Evolutionary conservation across 768 basidiomycete genomes (phyloP).

Genomic region (Rhodocollybia butyracea): DNA sequence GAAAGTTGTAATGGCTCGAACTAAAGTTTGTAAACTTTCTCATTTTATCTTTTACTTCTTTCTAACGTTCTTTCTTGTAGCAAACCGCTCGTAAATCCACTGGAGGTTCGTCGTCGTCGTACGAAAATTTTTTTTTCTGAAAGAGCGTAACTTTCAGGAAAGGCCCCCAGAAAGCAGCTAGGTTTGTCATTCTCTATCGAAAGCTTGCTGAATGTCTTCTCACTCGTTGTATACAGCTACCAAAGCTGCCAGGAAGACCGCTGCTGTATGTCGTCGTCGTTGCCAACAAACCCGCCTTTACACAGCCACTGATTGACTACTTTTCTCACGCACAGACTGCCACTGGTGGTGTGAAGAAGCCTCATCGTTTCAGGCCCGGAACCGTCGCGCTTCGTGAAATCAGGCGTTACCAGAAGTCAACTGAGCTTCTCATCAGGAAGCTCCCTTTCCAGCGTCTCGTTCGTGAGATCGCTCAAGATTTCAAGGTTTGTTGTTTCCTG

Average conservation of each 20-base stretch:
- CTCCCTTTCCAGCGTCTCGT: constrained; percentile 99
- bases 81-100: constrained; percentile 99
- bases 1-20: constrained; percentile 69
- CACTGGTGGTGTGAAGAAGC: constrained; percentile 99
- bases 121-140: constrained; percentile 10
- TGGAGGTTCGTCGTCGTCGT: constrained; percentile 64
- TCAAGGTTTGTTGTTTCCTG: constrained; percentile 57
- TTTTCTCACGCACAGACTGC: constrained; percentile 44
- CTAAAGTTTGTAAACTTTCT: constrained; percentile 55
- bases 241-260: constrained; percentile 92
- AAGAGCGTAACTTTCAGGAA: constrained; percentile 44
- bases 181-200: not conserved
- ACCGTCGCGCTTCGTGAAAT: constrained; percentile 99
- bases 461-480: constrained; percentile 95
- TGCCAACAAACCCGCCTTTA: constrained; percentile 6
- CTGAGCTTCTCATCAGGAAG: constrained; percentile 98
- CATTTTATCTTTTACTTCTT: constrained; percentile 8
- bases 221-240: constrained; percentile 43
- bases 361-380: constrained; percentile 94
- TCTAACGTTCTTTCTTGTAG: constrained; percentile 39
- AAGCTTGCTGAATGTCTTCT: not conserved
- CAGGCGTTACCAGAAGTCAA: constrained; percentile 96
- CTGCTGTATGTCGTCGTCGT: constrained; percentile 42
- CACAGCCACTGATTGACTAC: constrained; percentile 5
- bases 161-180: constrained; percentile 91